Percentiles rank a stretch among this genome's conserved stretches.
These are phyloP conservation scores for Ophiosphaerella herpotricha DNA, from an alignment of 2,329 filamentous ascomycete genomes.

Conservation along the genomic window DNA sequence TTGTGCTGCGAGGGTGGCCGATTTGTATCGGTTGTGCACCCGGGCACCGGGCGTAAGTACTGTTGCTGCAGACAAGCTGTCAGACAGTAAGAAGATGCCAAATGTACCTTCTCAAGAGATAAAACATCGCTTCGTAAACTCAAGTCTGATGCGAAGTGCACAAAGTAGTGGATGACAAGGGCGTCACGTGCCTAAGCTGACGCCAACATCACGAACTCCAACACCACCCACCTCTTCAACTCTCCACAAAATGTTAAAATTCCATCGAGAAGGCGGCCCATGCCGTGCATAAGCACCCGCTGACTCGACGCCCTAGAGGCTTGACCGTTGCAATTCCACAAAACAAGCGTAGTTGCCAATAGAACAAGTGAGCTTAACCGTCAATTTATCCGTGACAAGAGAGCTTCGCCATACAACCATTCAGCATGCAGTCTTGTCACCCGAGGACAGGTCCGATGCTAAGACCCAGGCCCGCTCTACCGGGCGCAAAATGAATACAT, in stretches of 20 bases:
- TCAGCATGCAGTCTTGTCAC: conserved; percentile 7
- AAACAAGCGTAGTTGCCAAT: conserved; percentile 3
- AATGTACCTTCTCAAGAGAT: not conserved
- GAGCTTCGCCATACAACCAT: conserved; percentile 12
- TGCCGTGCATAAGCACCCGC: not conserved
- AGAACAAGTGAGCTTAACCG: conserved; percentile 17
- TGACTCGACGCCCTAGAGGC: not conserved
- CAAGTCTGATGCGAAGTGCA: not conserved
- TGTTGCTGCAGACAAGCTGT: not conserved
- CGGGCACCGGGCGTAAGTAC: not conserved
- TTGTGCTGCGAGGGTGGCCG: not conserved
- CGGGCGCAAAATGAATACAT: conserved; percentile 1
- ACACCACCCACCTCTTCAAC: not conserved
- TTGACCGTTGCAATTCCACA: conserved; percentile 4
- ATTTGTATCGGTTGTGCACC: not conserved
- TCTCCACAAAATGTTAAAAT: not conserved
- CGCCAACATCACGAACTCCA: not conserved
- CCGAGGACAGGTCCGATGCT: conserved; percentile 13
- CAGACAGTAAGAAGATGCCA: not conserved
- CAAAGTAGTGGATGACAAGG: not conserved
- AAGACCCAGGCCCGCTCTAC: conserved; percentile 5
- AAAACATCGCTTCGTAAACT: not conserved
- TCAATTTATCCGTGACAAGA: conserved; percentile 22
- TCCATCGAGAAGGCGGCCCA: not conserved
- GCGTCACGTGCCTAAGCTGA: not conserved